Conservation (phyloP, 352 stramenopile species). For the Pythium plurisporium region DNA sequence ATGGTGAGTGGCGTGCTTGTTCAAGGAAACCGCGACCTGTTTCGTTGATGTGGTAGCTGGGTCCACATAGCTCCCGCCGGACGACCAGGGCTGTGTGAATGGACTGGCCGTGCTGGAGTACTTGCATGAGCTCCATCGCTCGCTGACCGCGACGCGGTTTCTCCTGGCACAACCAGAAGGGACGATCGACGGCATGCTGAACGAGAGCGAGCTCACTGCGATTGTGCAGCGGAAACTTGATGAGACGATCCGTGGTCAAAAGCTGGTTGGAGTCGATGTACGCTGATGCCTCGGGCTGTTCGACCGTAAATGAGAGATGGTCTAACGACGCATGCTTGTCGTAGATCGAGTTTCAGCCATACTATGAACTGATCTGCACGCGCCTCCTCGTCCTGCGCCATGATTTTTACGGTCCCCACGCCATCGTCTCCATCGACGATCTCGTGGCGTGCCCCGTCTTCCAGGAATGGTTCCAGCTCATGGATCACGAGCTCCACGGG, state of each 20-base stretch:
- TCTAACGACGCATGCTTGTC: neutral
- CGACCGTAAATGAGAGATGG: neutral
- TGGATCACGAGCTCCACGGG: slow-evolving; percentile 25
- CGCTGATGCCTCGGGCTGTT: neutral
- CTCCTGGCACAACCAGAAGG: neutral
- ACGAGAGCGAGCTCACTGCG: slow-evolving; percentile 24
- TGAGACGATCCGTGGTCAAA: slow-evolving; percentile 3
- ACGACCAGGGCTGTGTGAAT: slow-evolving; percentile 33
- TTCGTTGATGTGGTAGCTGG: neutral
- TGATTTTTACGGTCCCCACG: slow-evolving; percentile 23
- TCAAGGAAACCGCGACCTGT: neutral
- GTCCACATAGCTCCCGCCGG: slow-evolving; percentile 28
- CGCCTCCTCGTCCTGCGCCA: slow-evolving; percentile 53
- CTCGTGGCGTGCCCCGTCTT: slow-evolving; percentile 32
- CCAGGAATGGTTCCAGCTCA: slow-evolving; percentile 41
- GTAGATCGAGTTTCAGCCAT: slow-evolving; percentile 39
- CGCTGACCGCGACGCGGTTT: slow-evolving; percentile 24
- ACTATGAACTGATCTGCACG: slow-evolving; percentile 59
- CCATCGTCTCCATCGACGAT: slow-evolving; percentile 31
- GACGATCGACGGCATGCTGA: slow-evolving; percentile 20
- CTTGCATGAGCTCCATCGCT: slow-evolving; percentile 33
- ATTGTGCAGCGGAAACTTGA: slow-evolving; percentile 30
- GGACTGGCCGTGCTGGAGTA: slow-evolving; percentile 44
- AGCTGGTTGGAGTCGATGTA: slow-evolving; percentile 25
- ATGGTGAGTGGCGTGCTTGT: slow-evolving; percentile 28